Conservation (phyloP, 352 stramenopile genomes). For the Pilasporangium apinafurcum region DNA sequence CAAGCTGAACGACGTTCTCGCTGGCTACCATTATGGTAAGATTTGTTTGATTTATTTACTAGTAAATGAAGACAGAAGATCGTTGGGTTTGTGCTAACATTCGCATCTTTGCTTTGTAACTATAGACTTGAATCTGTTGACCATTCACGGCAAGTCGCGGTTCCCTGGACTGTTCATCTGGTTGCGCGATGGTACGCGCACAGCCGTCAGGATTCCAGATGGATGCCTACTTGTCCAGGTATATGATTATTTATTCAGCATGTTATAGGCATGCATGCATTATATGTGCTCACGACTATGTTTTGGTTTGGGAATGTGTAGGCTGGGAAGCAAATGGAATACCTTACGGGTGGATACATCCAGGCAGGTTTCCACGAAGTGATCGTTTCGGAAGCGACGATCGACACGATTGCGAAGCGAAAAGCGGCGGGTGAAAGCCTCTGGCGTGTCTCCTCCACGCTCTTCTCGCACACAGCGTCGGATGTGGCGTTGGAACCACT, state of each 20-base stretch:
- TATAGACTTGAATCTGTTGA: slow-evolving; percentile 89
- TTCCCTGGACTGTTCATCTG: slow-evolving; percentile 90
- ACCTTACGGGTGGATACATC: slow-evolving; percentile 89
- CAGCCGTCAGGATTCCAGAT: slow-evolving; percentile 83
- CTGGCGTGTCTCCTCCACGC: slow-evolving; percentile 90
- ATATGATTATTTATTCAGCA: neutral
- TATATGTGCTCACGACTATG: too few relatives aligned
- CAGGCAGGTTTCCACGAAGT: slow-evolving; percentile 92
- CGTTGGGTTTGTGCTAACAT: neutral
- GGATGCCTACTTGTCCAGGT: slow-evolving; percentile 83
- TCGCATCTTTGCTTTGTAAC: neutral
- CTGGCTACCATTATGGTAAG: slow-evolving; percentile 88
- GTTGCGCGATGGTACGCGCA: slow-evolving; percentile 83
- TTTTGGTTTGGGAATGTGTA: too few relatives aligned
- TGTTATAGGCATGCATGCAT: too few relatives aligned
- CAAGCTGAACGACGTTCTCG: slow-evolving; percentile 79
- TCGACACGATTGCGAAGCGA: slow-evolving; percentile 59
- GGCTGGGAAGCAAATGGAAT: slow-evolving; percentile 91
- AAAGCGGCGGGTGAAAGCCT: slow-evolving; percentile 70
- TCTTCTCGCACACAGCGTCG: slow-evolving; percentile 89
- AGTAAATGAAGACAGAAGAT: neutral
- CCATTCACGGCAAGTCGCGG: slow-evolving; percentile 90
- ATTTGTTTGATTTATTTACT: neutral
- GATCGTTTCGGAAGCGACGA: slow-evolving; percentile 69
- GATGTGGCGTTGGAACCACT: slow-evolving; percentile 84